Evolutionary conservation across 306 rosid genomes (phyloP).

Genomic region (Prunus mira): DNA sequence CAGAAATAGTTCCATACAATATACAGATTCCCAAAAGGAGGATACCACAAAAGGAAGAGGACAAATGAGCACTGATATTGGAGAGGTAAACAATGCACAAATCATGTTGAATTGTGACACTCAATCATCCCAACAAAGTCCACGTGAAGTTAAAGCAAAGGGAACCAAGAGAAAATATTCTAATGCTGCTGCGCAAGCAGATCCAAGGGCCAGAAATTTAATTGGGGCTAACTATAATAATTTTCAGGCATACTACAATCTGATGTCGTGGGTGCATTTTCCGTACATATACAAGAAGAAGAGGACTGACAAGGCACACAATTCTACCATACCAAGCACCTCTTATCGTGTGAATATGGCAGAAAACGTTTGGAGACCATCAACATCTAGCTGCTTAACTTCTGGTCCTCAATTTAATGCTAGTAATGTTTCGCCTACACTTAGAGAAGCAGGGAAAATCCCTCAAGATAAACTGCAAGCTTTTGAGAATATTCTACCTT

Average conservation of each 20-base stretch:
- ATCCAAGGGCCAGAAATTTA: slow-evolving; percentile 4
- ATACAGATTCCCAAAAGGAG: slow-evolving; percentile 22
- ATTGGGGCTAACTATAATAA: slow-evolving; percentile 13
- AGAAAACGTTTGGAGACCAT: slow-evolving; percentile 11
- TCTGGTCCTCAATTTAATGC: background rate
- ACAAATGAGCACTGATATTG: slow-evolving; percentile 21
- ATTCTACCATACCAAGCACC: slow-evolving; percentile 12
- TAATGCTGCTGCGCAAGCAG: slow-evolving; percentile 4
- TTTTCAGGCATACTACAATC: slow-evolving; percentile 14
- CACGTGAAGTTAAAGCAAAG: slow-evolving; percentile 24
- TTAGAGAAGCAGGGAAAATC: slow-evolving; percentile 1
- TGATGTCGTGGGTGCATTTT: slow-evolving; percentile 10
- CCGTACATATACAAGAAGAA: slow-evolving; percentile 25
- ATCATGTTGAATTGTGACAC: slow-evolving; percentile 9
- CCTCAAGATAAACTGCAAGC: slow-evolving; percentile 16
- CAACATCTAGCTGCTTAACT: background rate
- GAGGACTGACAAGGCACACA: slow-evolving; percentile 26
- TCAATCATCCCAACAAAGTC: slow-evolving; percentile 18
- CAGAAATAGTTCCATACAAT: slow-evolving; percentile 20
- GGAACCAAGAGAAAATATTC: slow-evolving; percentile 13
- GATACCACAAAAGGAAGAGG: slow-evolving; percentile 16
- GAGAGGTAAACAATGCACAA: slow-evolving; percentile 12
- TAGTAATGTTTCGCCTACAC: slow-evolving; percentile 1
- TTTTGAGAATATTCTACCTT: slow-evolving; percentile 11
- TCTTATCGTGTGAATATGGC: slow-evolving; percentile 10